phyloP scores from a whole-genome alignment of 768 basidiomycete species.

The Hemileccinum rubropunctum region DNA sequence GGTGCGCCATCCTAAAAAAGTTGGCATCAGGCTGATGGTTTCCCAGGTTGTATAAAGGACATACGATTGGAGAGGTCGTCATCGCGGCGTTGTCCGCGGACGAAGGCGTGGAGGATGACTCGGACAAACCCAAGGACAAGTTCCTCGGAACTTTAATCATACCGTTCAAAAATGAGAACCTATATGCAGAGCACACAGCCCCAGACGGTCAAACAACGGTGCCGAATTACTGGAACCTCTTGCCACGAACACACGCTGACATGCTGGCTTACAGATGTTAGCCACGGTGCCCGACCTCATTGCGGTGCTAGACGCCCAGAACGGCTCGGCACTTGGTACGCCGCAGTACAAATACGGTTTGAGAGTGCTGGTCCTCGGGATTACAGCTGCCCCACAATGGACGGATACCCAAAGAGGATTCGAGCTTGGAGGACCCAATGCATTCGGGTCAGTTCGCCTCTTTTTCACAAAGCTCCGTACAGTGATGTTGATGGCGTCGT shows the following conservation, averaged over 20 bases:
- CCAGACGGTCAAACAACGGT: conserved; percentile 28
- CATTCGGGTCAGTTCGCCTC: conserved; percentile 44
- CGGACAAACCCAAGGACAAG: conserved; percentile 15
- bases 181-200: conserved; percentile 44
- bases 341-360: conserved; percentile 61
- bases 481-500: too few relatives aligned
- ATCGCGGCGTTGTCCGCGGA: conserved; percentile 28
- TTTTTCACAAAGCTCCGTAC: too few relatives aligned
- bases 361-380: conserved; percentile 50
- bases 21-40: background rate
- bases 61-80: conserved; percentile 38
- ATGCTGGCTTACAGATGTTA: conserved; percentile 35
- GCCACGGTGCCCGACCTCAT: conserved; percentile 67
- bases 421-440: conserved; percentile 48
- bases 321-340: conserved; percentile 58
- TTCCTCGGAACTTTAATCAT: conserved; percentile 39
- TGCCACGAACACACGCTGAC: conserved; percentile 2
- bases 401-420: conserved; percentile 49
- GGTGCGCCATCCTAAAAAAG: conserved; percentile 11
- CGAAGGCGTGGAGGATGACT: conserved; percentile 28
- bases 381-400: conserved; percentile 53
- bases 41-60: conserved; percentile 35
- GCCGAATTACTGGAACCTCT: background rate
- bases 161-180: conserved; percentile 64
- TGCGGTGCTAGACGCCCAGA: conserved; percentile 59